Base-by-base conservation (phyloP, 495 filamentous ascomycete species). In the Neurospora discreta region DNA sequence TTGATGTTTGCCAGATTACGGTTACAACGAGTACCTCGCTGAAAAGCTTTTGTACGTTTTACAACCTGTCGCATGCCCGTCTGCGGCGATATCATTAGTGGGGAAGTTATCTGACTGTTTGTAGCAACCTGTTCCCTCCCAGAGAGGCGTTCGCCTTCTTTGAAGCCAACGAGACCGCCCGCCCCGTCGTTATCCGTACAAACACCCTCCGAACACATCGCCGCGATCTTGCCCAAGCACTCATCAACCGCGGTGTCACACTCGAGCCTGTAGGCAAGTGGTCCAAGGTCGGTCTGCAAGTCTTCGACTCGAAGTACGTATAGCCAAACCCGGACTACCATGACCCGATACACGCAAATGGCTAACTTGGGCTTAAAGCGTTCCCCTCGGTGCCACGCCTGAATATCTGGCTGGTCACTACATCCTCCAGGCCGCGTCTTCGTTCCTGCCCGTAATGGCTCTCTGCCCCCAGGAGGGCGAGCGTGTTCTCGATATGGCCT, bases 321-420 rank as follows among this genome's bases (percentile, higher is more conserved):
- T 38, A 42, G 0, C 18, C 33, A 20, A 16, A n/a, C 2, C 3
- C 26, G 6, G 5, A 52, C 13, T 3, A 3, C 40, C 4, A 5
- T 3, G 13, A 10, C 0, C 3, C 16, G 1, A 26, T 43, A 6
- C 1, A 15, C 15, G 1, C 3, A 33, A 7, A 65, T 65, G 7
- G 15, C 43, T 73, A 26, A 75, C 52, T 4, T 20, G 38, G 4
- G 33, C 11, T 16, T 15, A 43, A 33, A 76, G 74, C 13, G 96
- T 98, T 0, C 95, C 95, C 3, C 87, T 98, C n/a, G 96, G 95
- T 84, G 96, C 96, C 30, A 99, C 96, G 0, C 96, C 95, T 1
- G 96, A 99, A 78, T 98, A 98, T 81, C 87, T 99, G 11, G 94
- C 96, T 2, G 95, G 95, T 30, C 93, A 98, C 78, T 99, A 99